A percentile compares a stretch with the other conserved stretches of the same genome.
phyloP scores from a whole-genome alignment of 1,139 yeast species.

The Scheffersomyces stambukii region DNA sequence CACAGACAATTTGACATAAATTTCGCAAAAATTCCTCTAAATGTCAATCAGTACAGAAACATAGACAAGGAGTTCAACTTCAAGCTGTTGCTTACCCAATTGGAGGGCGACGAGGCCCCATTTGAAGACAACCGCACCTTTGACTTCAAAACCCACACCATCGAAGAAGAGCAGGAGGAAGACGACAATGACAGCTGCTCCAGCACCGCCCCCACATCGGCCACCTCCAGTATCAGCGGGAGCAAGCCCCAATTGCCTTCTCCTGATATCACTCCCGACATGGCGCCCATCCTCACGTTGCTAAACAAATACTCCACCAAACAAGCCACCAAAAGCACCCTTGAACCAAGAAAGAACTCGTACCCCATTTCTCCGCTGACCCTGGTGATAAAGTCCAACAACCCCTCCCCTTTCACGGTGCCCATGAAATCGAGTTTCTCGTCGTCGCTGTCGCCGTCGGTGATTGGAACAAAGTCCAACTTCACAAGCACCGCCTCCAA shows the following conservation, averaged over 20 bases:
- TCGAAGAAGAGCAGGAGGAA: constrained; percentile 9
- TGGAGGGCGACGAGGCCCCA: constrained; percentile 9
- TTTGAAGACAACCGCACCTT: constrained; percentile 2
- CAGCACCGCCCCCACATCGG: constrained; percentile 6
- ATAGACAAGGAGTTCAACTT: constrained; percentile 55
- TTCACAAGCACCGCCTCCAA: constrained; percentile 4
- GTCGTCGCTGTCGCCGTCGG: constrained; percentile 5
- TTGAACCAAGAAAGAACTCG: constrained; percentile 10
- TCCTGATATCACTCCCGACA: constrained; percentile 44
- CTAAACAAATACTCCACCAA: constrained; percentile 19
- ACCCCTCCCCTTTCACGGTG: constrained; percentile 21
- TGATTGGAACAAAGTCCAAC: constrained; percentile 3
- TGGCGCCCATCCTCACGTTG: constrained; percentile 32
- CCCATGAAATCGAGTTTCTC: constrained; percentile 17
- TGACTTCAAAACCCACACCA: constrained; percentile 1
- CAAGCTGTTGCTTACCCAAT: constrained; percentile 22
- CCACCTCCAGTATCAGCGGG: constrained; percentile 6
- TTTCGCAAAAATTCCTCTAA: constrained; percentile 50
- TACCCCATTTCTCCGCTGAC: constrained; percentile 13
- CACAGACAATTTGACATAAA: constrained; percentile 30
- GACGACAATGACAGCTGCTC: constrained; percentile 10
- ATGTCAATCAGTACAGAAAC: constrained; percentile 56
- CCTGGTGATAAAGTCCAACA: constrained; percentile 13
- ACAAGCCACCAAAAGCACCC: constrained; percentile 1
- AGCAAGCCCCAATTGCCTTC: constrained; percentile 29